Base-by-base conservation (phyloP, 306 rosid genomes). In the Benincasa hispida region DNA sequence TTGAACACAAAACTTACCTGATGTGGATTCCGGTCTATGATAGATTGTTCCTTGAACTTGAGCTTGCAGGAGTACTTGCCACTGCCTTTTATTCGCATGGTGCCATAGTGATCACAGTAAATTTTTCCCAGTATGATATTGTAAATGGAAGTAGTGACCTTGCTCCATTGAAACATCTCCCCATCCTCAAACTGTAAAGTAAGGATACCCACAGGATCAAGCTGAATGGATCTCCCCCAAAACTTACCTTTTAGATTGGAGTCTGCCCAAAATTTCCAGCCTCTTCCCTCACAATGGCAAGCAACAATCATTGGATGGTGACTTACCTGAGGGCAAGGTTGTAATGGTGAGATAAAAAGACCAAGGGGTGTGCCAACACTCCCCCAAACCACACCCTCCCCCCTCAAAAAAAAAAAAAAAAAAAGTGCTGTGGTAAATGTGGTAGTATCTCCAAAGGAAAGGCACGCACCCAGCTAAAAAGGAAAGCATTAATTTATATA, bases 271-370 rank as follows among this genome's bases (percentile, higher is more conserved):
- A 94, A 94, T 75, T 88, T 88, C 99, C 98, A 92, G 58, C 92
- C 95, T 81, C 86, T 84, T 83, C 97, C 98, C 80, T 92, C 93
- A 84, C 99, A 94, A 80, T 94, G 97, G 82, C 98, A 94, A 62
- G 98, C 98, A 87, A 94, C 98, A 80, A 94, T 18, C 93, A 89
- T 92, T 1, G 99, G 99, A 81, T 94, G 99, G 84, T 94, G 99
- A 87, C 99, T 92, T 78, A 94, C 99, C 99, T 94, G 92, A 80
- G 77, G 59, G 54, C 65, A 72, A 76, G 74, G 73, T 56, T 56
- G 80, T 32, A 55, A 86, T 77, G 63, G 86, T 92, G 73, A 94
- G 89, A 62, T 55, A 77, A 69, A 76, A 75, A 79, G n/a, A 80
- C 48, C 69, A 74, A 69, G 11, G 79, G 74, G 57, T 42, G 82